Percentiles rank a stretch among this genome's conserved stretches.
These are phyloP conservation scores for Wickerhamiella dianesei DNA, from an alignment of 805 yeast genomes.

Conservation along the genomic window DNA sequence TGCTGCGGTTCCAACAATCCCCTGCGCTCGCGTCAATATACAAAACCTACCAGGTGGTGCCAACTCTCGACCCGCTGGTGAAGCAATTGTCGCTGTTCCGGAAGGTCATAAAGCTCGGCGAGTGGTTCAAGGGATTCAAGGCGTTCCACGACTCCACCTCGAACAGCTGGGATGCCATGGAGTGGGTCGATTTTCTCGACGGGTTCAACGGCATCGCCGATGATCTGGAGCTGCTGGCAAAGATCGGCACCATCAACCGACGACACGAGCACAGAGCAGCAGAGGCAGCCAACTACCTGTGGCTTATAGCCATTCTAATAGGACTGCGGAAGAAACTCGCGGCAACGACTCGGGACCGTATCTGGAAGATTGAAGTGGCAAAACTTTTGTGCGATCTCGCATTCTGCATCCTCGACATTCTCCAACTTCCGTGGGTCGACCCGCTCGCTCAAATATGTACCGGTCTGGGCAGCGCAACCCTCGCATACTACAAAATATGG, in stretches of 20 bases:
- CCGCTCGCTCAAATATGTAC: slow-evolving; percentile 16
- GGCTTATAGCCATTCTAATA: slow-evolving; percentile 20
- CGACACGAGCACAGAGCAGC: slow-evolving; percentile 12
- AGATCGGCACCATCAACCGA: slow-evolving; percentile 18
- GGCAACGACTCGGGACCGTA: neutral
- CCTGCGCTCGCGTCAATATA: slow-evolving; percentile 15
- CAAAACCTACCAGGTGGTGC: slow-evolving; percentile 10
- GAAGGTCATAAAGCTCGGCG: slow-evolving; percentile 22
- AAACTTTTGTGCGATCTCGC: slow-evolving; percentile 20
- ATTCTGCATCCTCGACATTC: slow-evolving; percentile 21
- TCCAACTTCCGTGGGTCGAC: slow-evolving; percentile 13
- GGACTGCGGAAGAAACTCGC: slow-evolving; percentile 8
- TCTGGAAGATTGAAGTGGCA: slow-evolving; percentile 7
- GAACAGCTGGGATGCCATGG: neutral
- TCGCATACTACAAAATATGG: slow-evolving; percentile 15
- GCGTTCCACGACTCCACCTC: neutral
- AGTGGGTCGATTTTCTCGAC: slow-evolving; percentile 13
- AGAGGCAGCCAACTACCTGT: slow-evolving; percentile 19
- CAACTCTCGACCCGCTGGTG: slow-evolving; percentile 15
- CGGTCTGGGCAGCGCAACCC: slow-evolving; percentile 18
- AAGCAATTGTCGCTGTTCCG: slow-evolving; percentile 21
- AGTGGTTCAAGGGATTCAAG: slow-evolving; percentile 15
- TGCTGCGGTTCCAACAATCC: slow-evolving; percentile 10
- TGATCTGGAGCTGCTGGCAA: slow-evolving; percentile 20
- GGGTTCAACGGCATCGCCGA: slow-evolving; percentile 21